Conservation (phyloP, 1,284 basidiomycete species). For the Ganoderma sp. region DNA sequence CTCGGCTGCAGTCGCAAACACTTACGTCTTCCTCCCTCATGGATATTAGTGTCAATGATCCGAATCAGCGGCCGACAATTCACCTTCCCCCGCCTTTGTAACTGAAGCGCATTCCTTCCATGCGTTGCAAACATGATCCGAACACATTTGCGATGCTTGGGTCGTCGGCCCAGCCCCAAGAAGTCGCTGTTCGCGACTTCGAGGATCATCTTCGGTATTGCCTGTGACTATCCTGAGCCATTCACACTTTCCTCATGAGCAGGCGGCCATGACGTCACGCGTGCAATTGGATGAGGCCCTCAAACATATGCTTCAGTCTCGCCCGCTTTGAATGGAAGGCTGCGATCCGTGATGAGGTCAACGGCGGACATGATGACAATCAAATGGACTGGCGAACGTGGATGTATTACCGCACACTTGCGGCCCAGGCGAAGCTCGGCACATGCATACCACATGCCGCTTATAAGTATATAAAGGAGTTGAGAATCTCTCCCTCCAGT, state of each 20-base stretch:
- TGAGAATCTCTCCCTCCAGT: background rate
- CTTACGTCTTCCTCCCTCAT: background rate
- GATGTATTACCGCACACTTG: background rate
- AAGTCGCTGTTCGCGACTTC: no score
- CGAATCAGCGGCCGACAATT: background rate
- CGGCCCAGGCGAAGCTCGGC: background rate
- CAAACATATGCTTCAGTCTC: no score
- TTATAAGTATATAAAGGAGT: background rate
- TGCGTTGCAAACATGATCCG: background rate
- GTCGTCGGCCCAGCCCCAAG: no score
- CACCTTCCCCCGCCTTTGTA: background rate
- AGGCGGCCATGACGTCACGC: no score
- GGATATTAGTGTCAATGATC: background rate
- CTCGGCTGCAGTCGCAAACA: background rate
- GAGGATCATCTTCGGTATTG: no score
- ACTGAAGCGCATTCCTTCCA: background rate
- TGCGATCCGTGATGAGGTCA: slow-evolving; percentile 5
- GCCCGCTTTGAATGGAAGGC: background rate
- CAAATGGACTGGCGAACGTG: no score
- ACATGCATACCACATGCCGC: background rate
- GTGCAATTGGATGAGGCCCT: no score
- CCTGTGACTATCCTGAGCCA: no score
- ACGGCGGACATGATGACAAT: no score
- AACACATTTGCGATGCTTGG: background rate
- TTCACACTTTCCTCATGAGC: no score